A percentile compares a stretch with the other conserved stretches of the same genome.
Conservation (phyloP, 31 red algal genomes). For the Porphyra umbilicalis region DNA sequence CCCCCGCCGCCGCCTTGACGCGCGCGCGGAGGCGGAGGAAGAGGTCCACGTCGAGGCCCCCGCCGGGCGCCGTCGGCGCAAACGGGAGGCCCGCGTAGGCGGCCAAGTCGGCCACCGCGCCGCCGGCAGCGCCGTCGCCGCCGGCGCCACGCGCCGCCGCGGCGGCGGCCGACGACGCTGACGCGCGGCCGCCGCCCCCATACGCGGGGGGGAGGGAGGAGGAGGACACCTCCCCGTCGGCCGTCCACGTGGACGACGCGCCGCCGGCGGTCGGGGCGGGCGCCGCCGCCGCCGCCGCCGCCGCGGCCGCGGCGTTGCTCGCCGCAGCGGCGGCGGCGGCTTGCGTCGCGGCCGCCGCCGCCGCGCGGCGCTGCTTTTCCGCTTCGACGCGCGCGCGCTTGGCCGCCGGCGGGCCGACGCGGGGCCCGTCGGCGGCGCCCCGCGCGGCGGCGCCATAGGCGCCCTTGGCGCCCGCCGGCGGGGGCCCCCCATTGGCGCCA, state of each 20-base stretch:
- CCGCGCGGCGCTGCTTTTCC: background rate
- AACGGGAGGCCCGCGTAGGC: slow-evolving; percentile 42
- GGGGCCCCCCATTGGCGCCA: background rate
- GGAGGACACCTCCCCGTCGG: background rate
- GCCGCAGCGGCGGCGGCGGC: background rate
- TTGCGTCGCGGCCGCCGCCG: background rate
- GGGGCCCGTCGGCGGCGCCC: background rate
- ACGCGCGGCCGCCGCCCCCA: background rate
- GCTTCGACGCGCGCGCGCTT: slow-evolving; percentile 1
- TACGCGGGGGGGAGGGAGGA: background rate
- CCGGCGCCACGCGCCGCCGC: background rate
- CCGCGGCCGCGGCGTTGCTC: background rate
- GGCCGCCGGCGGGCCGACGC: background rate
- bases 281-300: background rate
- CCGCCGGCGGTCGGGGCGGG: background rate
- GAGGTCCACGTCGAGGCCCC: slow-evolving; percentile 37
- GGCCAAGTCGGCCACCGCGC: slow-evolving; percentile 6
- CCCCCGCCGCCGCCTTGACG: slow-evolving; percentile 24
- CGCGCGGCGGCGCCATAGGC: slow-evolving; percentile 1
- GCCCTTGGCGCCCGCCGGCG: background rate
- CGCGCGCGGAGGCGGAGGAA: slow-evolving; percentile 39
- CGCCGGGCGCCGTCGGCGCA: slow-evolving; percentile 22
- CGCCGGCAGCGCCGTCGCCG: background rate
- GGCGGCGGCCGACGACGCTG: background rate
- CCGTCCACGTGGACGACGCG: background rate